These are phyloP conservation scores for Fusarium sarcochroum DNA, from an alignment of 2,329 filamentous ascomycete species.

Conservation along the genomic window DNA sequence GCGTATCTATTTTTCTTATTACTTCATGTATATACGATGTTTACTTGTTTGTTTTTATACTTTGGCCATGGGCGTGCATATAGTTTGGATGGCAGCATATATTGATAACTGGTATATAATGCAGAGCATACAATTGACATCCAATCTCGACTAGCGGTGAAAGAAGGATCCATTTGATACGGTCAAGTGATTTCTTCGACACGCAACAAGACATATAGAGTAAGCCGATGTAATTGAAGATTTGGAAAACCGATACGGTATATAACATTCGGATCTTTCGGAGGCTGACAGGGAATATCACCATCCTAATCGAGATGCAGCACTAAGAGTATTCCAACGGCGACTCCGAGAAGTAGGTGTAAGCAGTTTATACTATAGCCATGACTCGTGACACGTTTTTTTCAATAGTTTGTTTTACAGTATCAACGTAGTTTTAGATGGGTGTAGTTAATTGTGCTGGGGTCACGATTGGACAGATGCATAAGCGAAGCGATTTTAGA, in stretches of 20 bases:
- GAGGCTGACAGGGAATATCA: conserved; percentile 13
- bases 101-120: background rate
- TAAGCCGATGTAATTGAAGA: background rate
- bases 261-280: conserved; percentile 24
- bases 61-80: background rate
- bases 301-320: conserved; percentile 14
- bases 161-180: background rate
- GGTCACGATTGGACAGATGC: conserved; percentile 25
- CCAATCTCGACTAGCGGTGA: conserved; percentile 8
- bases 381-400: background rate
- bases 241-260: background rate
- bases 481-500: conserved; percentile 13
- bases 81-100: background rate
- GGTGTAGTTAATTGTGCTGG: conserved; percentile 14
- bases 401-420: background rate
- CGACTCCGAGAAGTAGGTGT: conserved; percentile 30
- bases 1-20: conserved; percentile 3
- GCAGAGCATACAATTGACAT: background rate
- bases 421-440: background rate
- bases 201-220: background rate
- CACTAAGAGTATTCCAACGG: conserved; percentile 16
- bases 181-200: background rate
- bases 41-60: conserved; percentile 2
- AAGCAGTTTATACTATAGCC: conserved; percentile 16
- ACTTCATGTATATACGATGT: conserved; percentile 8